Evolutionary conservation across 805 yeast species (phyloP), one percentile per base, ranked within the genome.

Genomic region (Candida ulmi): DNA sequence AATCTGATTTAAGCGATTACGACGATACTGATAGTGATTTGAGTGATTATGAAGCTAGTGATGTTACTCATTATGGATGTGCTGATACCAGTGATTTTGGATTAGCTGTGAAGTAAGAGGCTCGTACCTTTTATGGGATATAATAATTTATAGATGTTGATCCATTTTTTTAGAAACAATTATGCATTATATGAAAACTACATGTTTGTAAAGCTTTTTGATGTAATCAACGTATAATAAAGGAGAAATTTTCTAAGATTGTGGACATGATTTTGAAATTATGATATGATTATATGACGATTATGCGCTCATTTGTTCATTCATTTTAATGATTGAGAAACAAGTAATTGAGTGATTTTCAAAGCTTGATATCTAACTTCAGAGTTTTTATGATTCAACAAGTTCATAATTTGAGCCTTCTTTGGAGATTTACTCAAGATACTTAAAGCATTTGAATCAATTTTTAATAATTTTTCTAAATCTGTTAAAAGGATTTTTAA

Each of bases 341-440:
- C 95, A 53, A 93, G 77, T 41, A 82, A 76, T 68, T 93, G 99
- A n/a, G 96, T 87, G 4, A 97, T 88, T 61, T 86, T 87, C 57
- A 93, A 74, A 2, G 98, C 98, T 68, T 91, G 96, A 59, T 83
- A 93, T 59, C 91, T 86, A 49, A 93, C 90, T 57, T 87, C 93
- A 17, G 90, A 74, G 60, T 88, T 90, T 31, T 81, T 76, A 42
- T 80, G 78, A 54, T 76, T 79, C 78, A 93, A 80, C 47, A 88
- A 70, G 45, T 76, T 75, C 98, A 93, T 91, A 41, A 93, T 77
- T 60, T 78, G 76, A 17, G 83, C 67, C 69, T 93, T 93, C 48
- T 83, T 71, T 52, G 87, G 76, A 46, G 65, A 58, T 52, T 74
- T 64, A 53, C 67, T 70, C 36, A 85, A 60, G 12, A 77, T 66